Evolutionary conservation across 805 yeast species (phyloP).

Genomic region (Saccharomycopsis lassenensis): DNA sequence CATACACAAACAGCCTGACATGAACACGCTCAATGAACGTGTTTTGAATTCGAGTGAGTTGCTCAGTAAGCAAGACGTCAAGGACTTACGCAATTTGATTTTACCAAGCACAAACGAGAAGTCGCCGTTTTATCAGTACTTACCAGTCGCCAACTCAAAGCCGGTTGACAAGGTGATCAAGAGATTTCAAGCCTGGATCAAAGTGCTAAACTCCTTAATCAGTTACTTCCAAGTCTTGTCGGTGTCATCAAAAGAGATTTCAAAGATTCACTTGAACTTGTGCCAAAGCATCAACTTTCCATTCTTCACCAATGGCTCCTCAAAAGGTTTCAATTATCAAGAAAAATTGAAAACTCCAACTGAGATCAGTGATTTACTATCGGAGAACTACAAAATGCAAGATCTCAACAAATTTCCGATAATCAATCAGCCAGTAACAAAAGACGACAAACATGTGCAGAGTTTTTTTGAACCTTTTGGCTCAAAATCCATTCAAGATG

Average conservation of each 20-base stretch:
- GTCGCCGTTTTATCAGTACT: conserved; percentile 12
- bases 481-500: conserved; percentile 69
- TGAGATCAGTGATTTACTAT: conserved; percentile 9
- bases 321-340: conserved; percentile 16
- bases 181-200: conserved; percentile 15
- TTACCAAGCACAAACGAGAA: conserved; percentile 8
- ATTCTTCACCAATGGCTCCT: conserved; percentile 19
- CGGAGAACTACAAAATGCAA: background rate
- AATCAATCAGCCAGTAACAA: conserved; percentile 12
- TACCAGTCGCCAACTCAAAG: conserved; percentile 10
- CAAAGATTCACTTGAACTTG: conserved; percentile 14
- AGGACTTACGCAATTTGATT: conserved; percentile 9
- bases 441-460: conserved; percentile 25
- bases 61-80: too few species aligned
- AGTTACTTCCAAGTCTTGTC: conserved; percentile 11
- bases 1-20: too few species aligned
- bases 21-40: too few species aligned
- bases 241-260: conserved; percentile 7
- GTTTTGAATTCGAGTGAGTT: too few species aligned
- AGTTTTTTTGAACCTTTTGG: conserved; percentile 68
- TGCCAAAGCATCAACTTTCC: conserved; percentile 26
- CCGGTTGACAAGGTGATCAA: conserved; percentile 10
- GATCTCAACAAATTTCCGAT: background rate
- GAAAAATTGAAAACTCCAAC: conserved; percentile 9
- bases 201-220: conserved; percentile 11